Percentiles rank a stretch among this genome's conserved stretches.
These are phyloP conservation scores for Entomortierella lignicola DNA, from an alignment of 192 early-diverging fungal genomes.

Conservation along the genomic window DNA sequence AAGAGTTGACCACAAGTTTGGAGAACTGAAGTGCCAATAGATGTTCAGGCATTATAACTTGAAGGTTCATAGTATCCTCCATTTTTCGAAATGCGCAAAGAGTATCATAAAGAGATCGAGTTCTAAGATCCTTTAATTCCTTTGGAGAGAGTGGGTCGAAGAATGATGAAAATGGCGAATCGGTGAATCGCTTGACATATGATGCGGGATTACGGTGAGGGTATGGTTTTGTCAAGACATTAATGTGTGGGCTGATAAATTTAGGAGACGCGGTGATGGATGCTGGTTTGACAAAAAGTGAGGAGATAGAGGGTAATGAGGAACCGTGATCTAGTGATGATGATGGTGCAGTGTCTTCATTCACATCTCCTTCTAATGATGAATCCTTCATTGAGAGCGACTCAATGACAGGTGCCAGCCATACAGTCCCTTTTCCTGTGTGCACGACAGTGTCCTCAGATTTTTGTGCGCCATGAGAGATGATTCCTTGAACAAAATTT, in stretches of 20 bases:
- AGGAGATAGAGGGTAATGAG: too few relatives aligned
- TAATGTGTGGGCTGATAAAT: background rate
- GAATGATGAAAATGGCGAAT: slow-evolving; percentile 34
- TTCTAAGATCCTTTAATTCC: slow-evolving; percentile 17
- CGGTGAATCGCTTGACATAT: slow-evolving; percentile 39
- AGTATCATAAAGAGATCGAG: slow-evolving; percentile 34
- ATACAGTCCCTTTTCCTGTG: slow-evolving; percentile 66
- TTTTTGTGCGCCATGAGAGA: slow-evolving; percentile 54
- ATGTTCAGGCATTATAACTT: slow-evolving; percentile 50
- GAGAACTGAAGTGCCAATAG: slow-evolving; percentile 44
- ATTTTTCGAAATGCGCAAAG: slow-evolving; percentile 14
- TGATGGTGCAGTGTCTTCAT: background rate
- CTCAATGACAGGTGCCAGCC: slow-evolving; percentile 53
- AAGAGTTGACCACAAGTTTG: slow-evolving; percentile 74
- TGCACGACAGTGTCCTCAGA: slow-evolving; percentile 65
- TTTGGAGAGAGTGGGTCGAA: slow-evolving; percentile 24
- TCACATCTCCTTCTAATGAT: too few relatives aligned
- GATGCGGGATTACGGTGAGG: background rate
- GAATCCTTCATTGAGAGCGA: background rate
- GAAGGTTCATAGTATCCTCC: slow-evolving; percentile 59
- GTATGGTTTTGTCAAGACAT: slow-evolving; percentile 15
- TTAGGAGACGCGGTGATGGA: too few relatives aligned
- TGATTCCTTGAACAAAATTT: slow-evolving; percentile 45
- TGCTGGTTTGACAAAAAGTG: too few relatives aligned
- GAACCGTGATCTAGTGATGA: slow-evolving; percentile 1